phyloP scores from a whole-genome alignment of 176 grass and related monocot species.

The Carex myosuroides region DNA sequence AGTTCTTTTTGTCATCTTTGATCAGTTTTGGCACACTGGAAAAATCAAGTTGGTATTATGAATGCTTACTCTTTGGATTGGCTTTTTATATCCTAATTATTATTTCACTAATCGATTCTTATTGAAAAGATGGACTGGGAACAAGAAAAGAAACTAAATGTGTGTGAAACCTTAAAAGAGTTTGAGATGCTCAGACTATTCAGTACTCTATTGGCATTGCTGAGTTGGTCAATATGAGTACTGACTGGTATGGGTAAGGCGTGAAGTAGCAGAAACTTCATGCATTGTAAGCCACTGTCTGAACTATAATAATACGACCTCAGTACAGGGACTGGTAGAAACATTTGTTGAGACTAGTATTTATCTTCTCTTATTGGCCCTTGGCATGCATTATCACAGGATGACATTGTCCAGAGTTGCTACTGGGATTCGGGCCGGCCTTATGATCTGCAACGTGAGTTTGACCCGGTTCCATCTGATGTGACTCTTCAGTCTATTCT shows the following conservation, averaged over 20 bases:
- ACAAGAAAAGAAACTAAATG: background rate
- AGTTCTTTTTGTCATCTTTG: slow-evolving; percentile 31
- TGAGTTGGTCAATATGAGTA: background rate
- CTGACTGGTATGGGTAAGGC: background rate
- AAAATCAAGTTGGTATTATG: background rate
- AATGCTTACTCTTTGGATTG: background rate
- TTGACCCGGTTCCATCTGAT: slow-evolving; percentile 87
- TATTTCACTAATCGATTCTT: background rate
- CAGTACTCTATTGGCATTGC: background rate
- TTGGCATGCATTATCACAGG: slow-evolving; percentile 39
- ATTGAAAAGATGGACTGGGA: background rate
- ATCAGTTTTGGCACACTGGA: background rate
- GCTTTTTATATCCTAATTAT: background rate
- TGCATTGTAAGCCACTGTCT: background rate
- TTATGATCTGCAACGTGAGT: slow-evolving; percentile 87
- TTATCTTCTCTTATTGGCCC: background rate
- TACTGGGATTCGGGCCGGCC: slow-evolving; percentile 92
- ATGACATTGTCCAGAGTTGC: slow-evolving; percentile 96
- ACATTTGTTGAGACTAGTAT: background rate
- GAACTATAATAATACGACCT: background rate
- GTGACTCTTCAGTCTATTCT: slow-evolving; percentile 94
- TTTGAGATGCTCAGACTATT: background rate
- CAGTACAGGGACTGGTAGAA: background rate
- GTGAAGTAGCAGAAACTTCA: background rate
- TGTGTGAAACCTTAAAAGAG: background rate